Conservation (phyloP, 1,284 basidiomycete species). For the Xerocomus subilludens region DNA sequence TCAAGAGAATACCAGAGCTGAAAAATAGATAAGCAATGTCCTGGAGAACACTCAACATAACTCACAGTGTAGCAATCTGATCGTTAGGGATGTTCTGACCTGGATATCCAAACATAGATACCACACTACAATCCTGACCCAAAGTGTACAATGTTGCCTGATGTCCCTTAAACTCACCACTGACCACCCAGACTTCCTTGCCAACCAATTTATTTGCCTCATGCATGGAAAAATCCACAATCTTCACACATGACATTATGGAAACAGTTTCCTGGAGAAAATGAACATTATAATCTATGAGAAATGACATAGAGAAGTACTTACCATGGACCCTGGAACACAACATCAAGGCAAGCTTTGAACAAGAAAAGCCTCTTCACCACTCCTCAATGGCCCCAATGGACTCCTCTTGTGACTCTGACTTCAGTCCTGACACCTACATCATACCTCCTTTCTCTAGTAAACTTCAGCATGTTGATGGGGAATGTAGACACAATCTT, state of each 20-base stretch:
- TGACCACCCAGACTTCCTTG: conserved; percentile 8
- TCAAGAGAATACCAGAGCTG: too few relatives aligned
- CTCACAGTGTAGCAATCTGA: not conserved
- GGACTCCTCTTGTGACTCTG: not conserved
- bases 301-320: too few relatives aligned
- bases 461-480: not conserved
- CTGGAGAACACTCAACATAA: not conserved
- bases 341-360: not conserved
- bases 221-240: too few relatives aligned
- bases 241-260: too few relatives aligned
- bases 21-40: too few relatives aligned
- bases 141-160: not conserved
- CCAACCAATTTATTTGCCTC: conserved; percentile 1
- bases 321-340: not conserved
- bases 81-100: not conserved
- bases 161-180: conserved; percentile 1
- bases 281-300: not conserved
- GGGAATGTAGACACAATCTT: too few relatives aligned
- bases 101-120: not conserved
- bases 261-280: too few relatives aligned
- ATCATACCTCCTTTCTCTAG: not conserved
- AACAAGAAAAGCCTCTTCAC: not conserved
- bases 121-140: not conserved
- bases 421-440: not conserved
- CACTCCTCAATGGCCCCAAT: not conserved